Percentiles rank a stretch among this genome's conserved stretches.
Evolutionary conservation across 345 rosid genomes (phyloP).

Genomic region (Gossypium raimondii): DNA sequence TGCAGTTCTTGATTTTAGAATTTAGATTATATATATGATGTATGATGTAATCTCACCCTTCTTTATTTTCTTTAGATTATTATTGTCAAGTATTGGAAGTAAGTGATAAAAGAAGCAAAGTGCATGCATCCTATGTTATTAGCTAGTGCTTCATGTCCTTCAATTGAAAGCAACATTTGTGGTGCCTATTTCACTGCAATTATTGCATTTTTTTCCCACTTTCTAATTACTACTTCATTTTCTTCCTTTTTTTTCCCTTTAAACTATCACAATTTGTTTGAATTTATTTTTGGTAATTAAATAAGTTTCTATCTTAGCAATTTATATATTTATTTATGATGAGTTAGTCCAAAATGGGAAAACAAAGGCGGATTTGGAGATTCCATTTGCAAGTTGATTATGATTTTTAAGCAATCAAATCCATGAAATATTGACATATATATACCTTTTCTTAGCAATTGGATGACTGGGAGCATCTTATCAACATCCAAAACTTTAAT

Average conservation of each 20-base stretch:
- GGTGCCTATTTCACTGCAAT: background rate
- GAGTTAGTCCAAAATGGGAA: background rate
- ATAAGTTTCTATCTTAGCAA: no score
- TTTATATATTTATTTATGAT: no score
- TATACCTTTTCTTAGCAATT: background rate
- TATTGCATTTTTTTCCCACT: background rate
- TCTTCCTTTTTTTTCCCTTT: background rate
- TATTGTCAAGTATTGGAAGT: background rate
- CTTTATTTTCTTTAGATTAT: background rate
- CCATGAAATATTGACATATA: background rate
- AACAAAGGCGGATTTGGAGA: background rate
- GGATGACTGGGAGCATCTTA: background rate
- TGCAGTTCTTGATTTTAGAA: background rate
- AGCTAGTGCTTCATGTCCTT: background rate
- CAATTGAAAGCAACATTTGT: slow-evolving; percentile 6
- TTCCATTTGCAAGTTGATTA: background rate
- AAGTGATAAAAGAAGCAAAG: background rate
- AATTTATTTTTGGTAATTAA: no score
- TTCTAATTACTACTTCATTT: no score
- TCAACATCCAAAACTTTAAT: background rate
- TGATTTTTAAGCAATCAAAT: background rate
- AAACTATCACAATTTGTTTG: no score
- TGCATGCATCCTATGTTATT: slow-evolving; percentile 3
- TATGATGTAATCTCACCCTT: slow-evolving; percentile 1
- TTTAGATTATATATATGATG: background rate